Evolutionary conservation across 805 yeast genomes (phyloP).

Genomic region (Ascoidea rubescens): DNA sequence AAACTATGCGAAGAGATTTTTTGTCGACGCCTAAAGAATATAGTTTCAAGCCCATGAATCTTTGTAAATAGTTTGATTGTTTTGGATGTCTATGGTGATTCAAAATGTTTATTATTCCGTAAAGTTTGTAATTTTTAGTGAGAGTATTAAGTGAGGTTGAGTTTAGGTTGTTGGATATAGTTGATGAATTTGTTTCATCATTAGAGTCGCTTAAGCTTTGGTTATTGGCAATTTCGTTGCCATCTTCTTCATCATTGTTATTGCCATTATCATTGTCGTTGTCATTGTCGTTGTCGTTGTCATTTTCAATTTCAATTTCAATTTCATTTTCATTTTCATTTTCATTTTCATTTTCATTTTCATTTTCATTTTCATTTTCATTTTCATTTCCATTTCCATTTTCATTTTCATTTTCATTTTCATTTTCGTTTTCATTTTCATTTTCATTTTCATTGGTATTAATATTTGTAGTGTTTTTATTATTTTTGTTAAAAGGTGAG

Average conservation of each 20-base stretch:
- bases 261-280: conserved; percentile 14
- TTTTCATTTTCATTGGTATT: conserved; percentile 47
- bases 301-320: conserved; percentile 10
- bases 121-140: conserved; percentile 56
- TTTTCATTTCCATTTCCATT: conserved; percentile 11
- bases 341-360: conserved; percentile 24
- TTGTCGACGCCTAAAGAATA: neutral
- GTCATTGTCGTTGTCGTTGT: conserved; percentile 8
- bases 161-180: conserved; percentile 82
- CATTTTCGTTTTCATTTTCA: conserved; percentile 9
- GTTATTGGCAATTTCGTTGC: conserved; percentile 24
- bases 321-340: conserved; percentile 25
- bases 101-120: conserved; percentile 42
- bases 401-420: conserved; percentile 13
- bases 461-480: conserved; percentile 46
- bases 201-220: conserved; percentile 38
- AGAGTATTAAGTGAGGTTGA: conserved; percentile 42
- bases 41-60: too few species aligned
- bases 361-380: conserved; percentile 9
- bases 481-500: conserved; percentile 24
- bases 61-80: conserved; percentile 17
- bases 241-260: conserved; percentile 19
- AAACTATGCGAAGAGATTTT: too few species aligned
- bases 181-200: conserved; percentile 74
- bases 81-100: conserved; percentile 60